Evolutionary conservation across 2,329 filamentous ascomycete genomes (phyloP), one percentile per base, ranked within the genome.

Genomic region (Colletotrichum cordylinicola): DNA sequence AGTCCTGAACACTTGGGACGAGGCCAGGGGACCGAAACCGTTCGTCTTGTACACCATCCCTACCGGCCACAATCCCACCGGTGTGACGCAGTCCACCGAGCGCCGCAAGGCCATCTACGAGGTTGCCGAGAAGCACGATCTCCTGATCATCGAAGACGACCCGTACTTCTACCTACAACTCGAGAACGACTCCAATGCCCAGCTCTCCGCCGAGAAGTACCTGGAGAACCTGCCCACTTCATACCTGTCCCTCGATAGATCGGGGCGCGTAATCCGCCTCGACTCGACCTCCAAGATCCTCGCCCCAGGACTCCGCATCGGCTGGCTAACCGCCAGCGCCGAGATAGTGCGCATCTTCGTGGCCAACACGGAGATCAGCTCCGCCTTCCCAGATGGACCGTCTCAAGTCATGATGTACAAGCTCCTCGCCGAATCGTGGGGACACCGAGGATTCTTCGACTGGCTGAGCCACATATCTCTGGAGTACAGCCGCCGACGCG

Each of bases 201-300:
- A 66, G 24, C 37, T 66, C 8, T 6, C 18, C 15, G 37, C 62
- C 13, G 15, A 66, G n/a, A 39, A 52, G 15, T 66, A 66, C 1
- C 2, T 66, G 7, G 15, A 31, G 0, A 33, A 24, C 1, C 18
- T 61, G 16, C 58, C 27, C 16, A 1, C 62, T 15, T 48, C 37
- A 0, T 48, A 66, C 2, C 35, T 66, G 1, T 66, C 58, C 3
- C 62, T 66, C 0, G 37, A 66, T 1, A 48, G 8, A 29, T 1
- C 37, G 0, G 24, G 62, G 0, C 62, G 62, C 1, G 62, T 48
- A 0, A 33, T 66, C 21, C 62, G 37, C 6, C 62, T 66, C 4
- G 24, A 66, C 10, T 66, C 62, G 18, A 33, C 58, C 58, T 61
- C 29, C 58, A 66, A 66, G 24, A 66, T 66, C 21, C 35, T 66